A percentile compares a stretch with the other conserved stretches of the same genome.
These are phyloP conservation scores for Teratosphaeria viscida DNA, from an alignment of 2,329 filamentous ascomycete species.

Conservation along the genomic window DNA sequence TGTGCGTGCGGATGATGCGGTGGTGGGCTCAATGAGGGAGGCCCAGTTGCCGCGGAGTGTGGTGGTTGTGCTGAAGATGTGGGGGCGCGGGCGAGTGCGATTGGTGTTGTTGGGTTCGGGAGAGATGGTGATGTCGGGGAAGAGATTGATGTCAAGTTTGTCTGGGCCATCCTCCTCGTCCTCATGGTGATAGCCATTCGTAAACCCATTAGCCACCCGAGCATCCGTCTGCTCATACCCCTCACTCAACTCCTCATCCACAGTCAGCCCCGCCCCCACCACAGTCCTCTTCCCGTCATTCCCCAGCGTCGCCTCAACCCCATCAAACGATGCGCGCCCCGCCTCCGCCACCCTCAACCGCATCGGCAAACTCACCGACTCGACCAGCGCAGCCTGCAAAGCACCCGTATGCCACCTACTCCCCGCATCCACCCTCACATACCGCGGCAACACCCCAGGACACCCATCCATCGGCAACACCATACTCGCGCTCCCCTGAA, in stretches of 20 bases:
- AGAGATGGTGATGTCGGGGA: slow-evolving; percentile 11
- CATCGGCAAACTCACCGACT: slow-evolving; percentile 68
- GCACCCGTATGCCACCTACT: slow-evolving; percentile 76
- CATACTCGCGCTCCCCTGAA: slow-evolving; percentile 62
- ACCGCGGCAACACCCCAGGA: slow-evolving; percentile 45
- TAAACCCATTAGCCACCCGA: slow-evolving; percentile 22
- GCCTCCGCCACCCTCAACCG: slow-evolving; percentile 46
- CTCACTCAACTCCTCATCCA: slow-evolving; percentile 33
- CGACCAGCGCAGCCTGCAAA: slow-evolving; percentile 63
- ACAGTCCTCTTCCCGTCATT: slow-evolving; percentile 70
- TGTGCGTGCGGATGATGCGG: slow-evolving; percentile 16
- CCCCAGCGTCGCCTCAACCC: slow-evolving; percentile 58
- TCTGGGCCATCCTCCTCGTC: slow-evolving; percentile 2
- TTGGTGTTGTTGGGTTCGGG: slow-evolving; percentile 7
- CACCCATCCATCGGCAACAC: slow-evolving; percentile 65
- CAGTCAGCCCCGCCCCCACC: slow-evolving; percentile 60
- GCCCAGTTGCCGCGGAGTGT: slow-evolving; percentile 31
- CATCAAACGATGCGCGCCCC: slow-evolving; percentile 45
- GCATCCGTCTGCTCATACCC: slow-evolving; percentile 20
- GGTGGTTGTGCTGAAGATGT: slow-evolving; percentile 33
- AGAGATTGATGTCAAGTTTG: slow-evolving; percentile 20
- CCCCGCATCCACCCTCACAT: slow-evolving; percentile 48
- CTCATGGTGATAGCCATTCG: slow-evolving; percentile 10
- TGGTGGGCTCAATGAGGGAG: slow-evolving; percentile 21
- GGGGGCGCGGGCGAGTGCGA: slow-evolving; percentile 8